phyloP scores from a whole-genome alignment of 495 filamentous ascomycete species.

The Chaetomium tenue region DNA sequence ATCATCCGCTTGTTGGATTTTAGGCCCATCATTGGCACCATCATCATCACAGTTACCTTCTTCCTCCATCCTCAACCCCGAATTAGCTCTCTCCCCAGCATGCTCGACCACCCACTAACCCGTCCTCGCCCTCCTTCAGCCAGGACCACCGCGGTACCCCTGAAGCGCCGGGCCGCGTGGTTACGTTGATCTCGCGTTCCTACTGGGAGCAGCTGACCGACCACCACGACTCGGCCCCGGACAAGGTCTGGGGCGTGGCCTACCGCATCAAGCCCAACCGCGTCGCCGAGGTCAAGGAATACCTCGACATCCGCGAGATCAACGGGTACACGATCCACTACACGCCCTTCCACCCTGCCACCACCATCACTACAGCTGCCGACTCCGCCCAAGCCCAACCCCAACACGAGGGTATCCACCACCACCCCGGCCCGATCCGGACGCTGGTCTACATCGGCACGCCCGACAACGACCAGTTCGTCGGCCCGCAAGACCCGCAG shows the following conservation, averaged over 20 bases:
- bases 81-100: neutral
- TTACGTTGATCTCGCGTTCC: slow-evolving; percentile 79
- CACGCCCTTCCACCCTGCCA: slow-evolving; percentile 70
- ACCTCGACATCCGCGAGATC: slow-evolving; percentile 95
- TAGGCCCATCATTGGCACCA: neutral
- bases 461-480: slow-evolving; percentile 89
- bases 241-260: slow-evolving; percentile 84
- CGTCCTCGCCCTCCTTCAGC: slow-evolving; percentile 42
- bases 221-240: slow-evolving; percentile 55
- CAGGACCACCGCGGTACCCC: slow-evolving; percentile 95
- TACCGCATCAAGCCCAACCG: slow-evolving; percentile 77
- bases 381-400: slow-evolving; percentile 10
- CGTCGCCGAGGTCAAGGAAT: slow-evolving; percentile 74
- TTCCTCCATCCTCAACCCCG: neutral
- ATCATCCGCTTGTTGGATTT: neutral
- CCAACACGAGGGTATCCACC: neutral
- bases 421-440: slow-evolving; percentile 33
- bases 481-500: slow-evolving; percentile 76
- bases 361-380: slow-evolving; percentile 30
- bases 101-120: neutral
- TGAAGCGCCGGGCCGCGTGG: slow-evolving; percentile 81
- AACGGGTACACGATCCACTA: slow-evolving; percentile 93
- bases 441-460: slow-evolving; percentile 92
- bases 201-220: slow-evolving; percentile 82
- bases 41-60: no score